These are phyloP conservation scores for Comarum palustre DNA, from an alignment of 306 rosid genomes.

Conservation along the genomic window DNA sequence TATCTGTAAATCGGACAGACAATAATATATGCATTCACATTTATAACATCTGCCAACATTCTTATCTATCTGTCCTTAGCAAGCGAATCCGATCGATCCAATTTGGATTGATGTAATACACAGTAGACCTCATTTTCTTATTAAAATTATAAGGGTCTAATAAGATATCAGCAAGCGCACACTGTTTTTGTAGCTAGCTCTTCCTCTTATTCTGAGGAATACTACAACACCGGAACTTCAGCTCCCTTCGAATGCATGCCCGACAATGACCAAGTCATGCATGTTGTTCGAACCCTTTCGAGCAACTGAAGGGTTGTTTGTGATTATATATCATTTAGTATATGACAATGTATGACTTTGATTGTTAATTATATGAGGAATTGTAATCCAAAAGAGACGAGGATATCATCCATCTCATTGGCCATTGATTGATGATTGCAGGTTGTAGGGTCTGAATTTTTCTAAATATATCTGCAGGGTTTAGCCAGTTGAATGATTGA, in stretches of 20 bases:
- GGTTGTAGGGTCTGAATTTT: neutral
- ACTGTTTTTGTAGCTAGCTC: neutral
- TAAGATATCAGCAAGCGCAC: neutral
- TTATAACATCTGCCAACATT: neutral
- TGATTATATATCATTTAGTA: neutral
- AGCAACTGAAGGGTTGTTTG: slow-evolving; percentile 34
- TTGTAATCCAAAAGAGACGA: neutral
- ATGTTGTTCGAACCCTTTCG: slow-evolving; percentile 21
- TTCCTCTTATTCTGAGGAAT: neutral
- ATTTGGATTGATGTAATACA: neutral
- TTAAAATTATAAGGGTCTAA: neutral
- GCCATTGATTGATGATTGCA: neutral
- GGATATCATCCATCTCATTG: neutral
- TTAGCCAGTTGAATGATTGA: neutral
- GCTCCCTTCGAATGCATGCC: slow-evolving; percentile 1
- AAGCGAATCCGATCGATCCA: neutral
- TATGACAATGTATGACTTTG: neutral
- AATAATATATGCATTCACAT: neutral
- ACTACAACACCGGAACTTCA: neutral
- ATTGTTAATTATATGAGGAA: neutral
- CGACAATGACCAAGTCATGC: slow-evolving; percentile 13
- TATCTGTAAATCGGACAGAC: neutral
- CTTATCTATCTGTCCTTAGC: neutral
- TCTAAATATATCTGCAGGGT: neutral
- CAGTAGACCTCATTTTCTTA: neutral